A percentile compares a stretch with the other conserved stretches of the same genome.
Conservation (phyloP, 2,329 filamentous ascomycete species). For the Fusarium napiforme region DNA sequence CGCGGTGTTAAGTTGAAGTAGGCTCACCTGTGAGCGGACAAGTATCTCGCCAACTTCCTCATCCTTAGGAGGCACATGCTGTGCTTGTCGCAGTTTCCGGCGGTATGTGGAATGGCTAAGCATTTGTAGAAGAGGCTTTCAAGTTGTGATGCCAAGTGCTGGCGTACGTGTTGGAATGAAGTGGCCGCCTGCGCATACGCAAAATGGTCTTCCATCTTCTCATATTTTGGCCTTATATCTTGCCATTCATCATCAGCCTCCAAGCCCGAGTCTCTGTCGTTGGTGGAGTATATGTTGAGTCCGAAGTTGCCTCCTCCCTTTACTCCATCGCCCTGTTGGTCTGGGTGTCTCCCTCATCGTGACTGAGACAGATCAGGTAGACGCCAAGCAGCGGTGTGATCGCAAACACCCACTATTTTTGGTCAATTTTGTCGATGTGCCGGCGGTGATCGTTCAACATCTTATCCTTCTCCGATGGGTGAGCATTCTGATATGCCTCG, state of each 20-base stretch:
- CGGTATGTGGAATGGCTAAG: background rate
- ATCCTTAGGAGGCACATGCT: background rate
- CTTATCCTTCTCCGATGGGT: background rate
- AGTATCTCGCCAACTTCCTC: background rate
- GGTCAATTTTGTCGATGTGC: background rate
- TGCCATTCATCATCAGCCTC: background rate
- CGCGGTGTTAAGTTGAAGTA: background rate
- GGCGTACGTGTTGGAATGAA: background rate
- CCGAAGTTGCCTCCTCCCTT: background rate
- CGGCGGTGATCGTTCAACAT: background rate
- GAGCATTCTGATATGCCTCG: background rate
- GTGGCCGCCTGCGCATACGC: background rate
- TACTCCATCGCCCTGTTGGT: background rate
- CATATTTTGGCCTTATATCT: background rate
- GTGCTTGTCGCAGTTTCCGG: background rate
- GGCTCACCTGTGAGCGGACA: background rate
- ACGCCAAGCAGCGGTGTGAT: background rate
- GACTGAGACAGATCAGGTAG: background rate
- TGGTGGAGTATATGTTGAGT: background rate
- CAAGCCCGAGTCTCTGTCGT: background rate
- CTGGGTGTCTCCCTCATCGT: background rate
- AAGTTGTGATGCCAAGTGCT: background rate
- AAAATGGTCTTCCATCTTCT: background rate
- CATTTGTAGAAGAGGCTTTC: background rate
- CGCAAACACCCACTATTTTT: background rate